Percentiles rank a stretch among this genome's conserved stretches.
These are phyloP conservation scores for Raddia guianensis DNA, from an alignment of 176 grass and related monocot species.

Conservation along the genomic window DNA sequence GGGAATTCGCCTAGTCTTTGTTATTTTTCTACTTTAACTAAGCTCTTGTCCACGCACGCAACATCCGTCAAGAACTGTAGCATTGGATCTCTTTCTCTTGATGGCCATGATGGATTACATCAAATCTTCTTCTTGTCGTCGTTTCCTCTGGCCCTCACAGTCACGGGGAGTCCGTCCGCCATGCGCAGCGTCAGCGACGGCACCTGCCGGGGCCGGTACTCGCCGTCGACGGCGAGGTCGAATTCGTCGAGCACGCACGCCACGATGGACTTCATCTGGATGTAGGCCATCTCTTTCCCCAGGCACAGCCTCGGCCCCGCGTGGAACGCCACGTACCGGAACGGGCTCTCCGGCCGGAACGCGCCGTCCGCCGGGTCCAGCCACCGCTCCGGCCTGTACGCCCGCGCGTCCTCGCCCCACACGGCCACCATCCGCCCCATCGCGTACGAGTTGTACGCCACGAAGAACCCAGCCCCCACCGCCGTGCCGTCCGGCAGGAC, in stretches of 20 bases:
- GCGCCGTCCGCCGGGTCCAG: constrained; percentile 38
- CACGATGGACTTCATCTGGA: constrained; percentile 76
- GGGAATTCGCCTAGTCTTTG: too few relatives aligned
- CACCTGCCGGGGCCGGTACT: constrained; percentile 42
- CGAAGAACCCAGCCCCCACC: constrained; percentile 49
- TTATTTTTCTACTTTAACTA: too few relatives aligned
- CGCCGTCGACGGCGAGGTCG: constrained; percentile 18
- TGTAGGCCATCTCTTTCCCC: constrained; percentile 84
- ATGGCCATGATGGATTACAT: too few relatives aligned
- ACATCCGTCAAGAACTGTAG: too few relatives aligned
- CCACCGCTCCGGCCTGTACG: constrained; percentile 72
- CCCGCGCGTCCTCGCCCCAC: constrained; percentile 55
- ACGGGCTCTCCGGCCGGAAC: constrained; percentile 69
- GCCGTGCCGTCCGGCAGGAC: constrained; percentile 73
- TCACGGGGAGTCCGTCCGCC: constrained; percentile 55
- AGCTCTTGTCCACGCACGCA: too few relatives aligned
- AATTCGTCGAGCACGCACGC: constrained; percentile 58
- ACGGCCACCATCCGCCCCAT: constrained; percentile 62
- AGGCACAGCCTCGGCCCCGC: constrained; percentile 69
- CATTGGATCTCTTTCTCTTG: too few relatives aligned
- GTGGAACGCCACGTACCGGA: constrained; percentile 61
- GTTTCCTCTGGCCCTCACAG: constrained; percentile 34
- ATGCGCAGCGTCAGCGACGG: constrained; percentile 57
- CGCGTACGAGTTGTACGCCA: constrained; percentile 57
- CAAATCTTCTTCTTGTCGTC: not conserved